Base-by-base conservation (phyloP, 176 grass and related monocot species). In the sorghum (Sorghum bicolor) region DNA sequence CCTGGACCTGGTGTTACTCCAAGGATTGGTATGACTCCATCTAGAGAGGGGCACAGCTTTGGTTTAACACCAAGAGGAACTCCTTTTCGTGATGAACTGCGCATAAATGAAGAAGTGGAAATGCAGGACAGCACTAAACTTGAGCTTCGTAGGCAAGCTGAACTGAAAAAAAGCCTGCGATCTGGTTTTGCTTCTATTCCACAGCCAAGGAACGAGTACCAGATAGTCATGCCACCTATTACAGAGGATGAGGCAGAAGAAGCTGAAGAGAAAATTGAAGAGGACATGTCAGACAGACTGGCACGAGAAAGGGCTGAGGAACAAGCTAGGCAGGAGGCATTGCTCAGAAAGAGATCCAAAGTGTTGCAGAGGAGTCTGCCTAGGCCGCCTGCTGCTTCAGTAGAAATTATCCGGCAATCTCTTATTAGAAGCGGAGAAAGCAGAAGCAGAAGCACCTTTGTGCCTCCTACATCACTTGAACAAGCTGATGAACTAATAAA, bases 331-430 rank as follows among this genome's bases (percentile, higher is more conserved):
- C 82, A 88, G 44, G 91, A 98, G 16, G 92, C 85, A 16, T 88
- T 98, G 64, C 90, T 93, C 32, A 95, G 93, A 63, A 98, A 95
- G 86, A 94, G 92, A 75, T 98, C 90, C 39, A 94, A 94, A 89
- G 96, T 98, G 43, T 90, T 98, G 68, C 96, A 98, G 80, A 90
- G 92, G 82, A 89, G 90, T 64, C 85, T 97, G 53, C 95, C 96
- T 70, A 95, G 92, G 78, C 92, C 95, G 66, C 92, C 92, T 75
- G 31, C 85, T 10, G 75, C 80, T 87, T 92, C 90, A 25, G 52
- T 98, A 64, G 92, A 95, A 28, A 85, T 95, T 85, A 78, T 98
- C 31, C 74, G 85, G n/a, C 84, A 85, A n/a, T 86, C 75, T 48
- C 77, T 98, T 67, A 94, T 92, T 87, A 91, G 75, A 90, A 81